Percentiles rank a stretch among this genome's conserved stretches.
These are phyloP conservation scores for Cyclotella cryptica DNA, from an alignment of 108 stramenopile genomes.

Conservation along the genomic window DNA sequence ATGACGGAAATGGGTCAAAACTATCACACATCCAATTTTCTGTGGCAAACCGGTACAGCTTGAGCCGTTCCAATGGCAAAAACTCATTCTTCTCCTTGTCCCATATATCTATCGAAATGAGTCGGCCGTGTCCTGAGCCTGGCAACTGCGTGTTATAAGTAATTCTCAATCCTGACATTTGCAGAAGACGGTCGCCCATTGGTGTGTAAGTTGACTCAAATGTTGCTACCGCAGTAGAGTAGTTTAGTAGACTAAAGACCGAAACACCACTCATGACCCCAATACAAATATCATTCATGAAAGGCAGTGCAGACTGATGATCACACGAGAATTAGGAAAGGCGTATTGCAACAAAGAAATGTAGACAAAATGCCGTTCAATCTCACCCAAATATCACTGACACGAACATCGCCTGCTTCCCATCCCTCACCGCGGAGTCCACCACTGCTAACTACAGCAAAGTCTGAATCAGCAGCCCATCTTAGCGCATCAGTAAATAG, in stretches of 20 bases:
- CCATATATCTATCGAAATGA: constrained; percentile 44
- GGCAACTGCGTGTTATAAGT: constrained; percentile 54
- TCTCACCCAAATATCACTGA: constrained; percentile 50
- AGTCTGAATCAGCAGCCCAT: constrained; percentile 54
- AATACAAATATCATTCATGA: constrained; percentile 53
- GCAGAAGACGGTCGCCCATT: constrained; percentile 54
- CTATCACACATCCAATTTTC: constrained; percentile 51
- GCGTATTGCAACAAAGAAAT: too few species aligned
- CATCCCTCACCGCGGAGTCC: constrained; percentile 59
- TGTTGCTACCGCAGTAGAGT: constrained; percentile 48
- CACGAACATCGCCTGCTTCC: constrained; percentile 55
- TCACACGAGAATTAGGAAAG: too few species aligned
- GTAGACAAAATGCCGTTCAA: too few species aligned
- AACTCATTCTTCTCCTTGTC: constrained; percentile 36
- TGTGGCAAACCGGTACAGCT: constrained; percentile 62
- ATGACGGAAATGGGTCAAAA: constrained; percentile 48
- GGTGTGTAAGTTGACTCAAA: constrained; percentile 41
- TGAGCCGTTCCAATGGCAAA: constrained; percentile 53
- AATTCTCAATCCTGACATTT: constrained; percentile 54
- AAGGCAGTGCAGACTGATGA: constrained; percentile 32
- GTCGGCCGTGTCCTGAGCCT: constrained; percentile 9
- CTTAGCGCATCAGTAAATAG: constrained; percentile 60
- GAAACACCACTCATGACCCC: constrained; percentile 54
- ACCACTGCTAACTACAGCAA: constrained; percentile 50
- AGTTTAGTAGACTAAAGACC: constrained; percentile 56